Evolutionary conservation across 2,329 filamentous ascomycete species (phyloP), one percentile per base, ranked within the genome.

Genomic region (Sarocladiaceae sp.): DNA sequence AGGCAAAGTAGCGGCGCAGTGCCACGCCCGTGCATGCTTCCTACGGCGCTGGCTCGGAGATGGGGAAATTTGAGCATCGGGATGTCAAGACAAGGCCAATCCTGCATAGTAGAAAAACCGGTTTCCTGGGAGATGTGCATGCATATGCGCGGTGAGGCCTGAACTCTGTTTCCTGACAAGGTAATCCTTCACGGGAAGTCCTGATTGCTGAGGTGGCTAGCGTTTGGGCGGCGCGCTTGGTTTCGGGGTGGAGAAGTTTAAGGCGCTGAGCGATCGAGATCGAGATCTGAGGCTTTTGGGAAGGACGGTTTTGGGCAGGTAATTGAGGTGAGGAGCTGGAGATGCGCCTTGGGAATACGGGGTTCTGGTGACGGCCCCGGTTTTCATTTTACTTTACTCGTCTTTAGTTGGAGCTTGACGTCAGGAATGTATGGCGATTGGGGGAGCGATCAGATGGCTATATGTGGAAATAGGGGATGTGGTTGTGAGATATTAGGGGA

Each of bases 251-350:
- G 33, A 17, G 33, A 36, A 36, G 18, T 36, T n/a, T 36, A n/a
- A 36, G 33, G 15, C 15, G 33, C 15, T 36, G 12, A 17, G 29
- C n/a, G 15, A 31, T 8, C 29, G 35, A 20, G 20, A 40, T 40
- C 40, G 40, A 44, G 40, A 44, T 8, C 28, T 26, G 40, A 44
- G 40, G 23, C 23, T 44, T 44, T 44, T 44, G 23, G 40, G 22
- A 22, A 25, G 40, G 22, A 26, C 3, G 17, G 6, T 8, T 15
- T n/a, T n/a, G n/a, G 13, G 20, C 15, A 8, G 33, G 15, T 17
- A 12, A 7, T 26, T 22, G 17, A 8, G 8, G 22, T 15, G 3
- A 28, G 11, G 20, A 44, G 20, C 4, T n/a, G 40, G 17, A 26
- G 40, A 22, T 44, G 40, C 22, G 5, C 7, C 37, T n/a, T n/a